Conservation (phyloP, 768 basidiomycete species). For the Termitomyces titanicus region DNA sequence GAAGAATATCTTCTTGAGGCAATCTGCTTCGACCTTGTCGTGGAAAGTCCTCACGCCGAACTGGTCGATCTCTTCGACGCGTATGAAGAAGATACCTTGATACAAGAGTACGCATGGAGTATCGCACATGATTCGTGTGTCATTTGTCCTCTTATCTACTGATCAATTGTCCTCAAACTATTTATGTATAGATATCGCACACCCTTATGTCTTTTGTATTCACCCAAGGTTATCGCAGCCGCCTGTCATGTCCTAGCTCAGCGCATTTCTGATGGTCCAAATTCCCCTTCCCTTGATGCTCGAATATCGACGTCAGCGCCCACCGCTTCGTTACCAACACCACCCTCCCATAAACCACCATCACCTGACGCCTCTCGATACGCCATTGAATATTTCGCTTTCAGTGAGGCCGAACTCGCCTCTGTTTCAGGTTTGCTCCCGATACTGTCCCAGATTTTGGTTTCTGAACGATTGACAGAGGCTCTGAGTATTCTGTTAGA, state of each 20-base stretch:
- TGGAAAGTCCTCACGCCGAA: constrained; percentile 72
- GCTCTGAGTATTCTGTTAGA: constrained; percentile 64
- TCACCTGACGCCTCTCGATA: constrained; percentile 69
- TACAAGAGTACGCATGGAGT: constrained; percentile 82
- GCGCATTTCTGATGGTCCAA: constrained; percentile 65
- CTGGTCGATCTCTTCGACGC: constrained; percentile 70
- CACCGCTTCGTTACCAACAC: constrained; percentile 75
- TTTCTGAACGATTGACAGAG: constrained; percentile 37
- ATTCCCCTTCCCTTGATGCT: constrained; percentile 70
- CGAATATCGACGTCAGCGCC: constrained; percentile 70
- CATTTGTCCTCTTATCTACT: constrained; percentile 2
- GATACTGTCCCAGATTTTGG: constrained; percentile 7
- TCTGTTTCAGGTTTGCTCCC: constrained; percentile 52
- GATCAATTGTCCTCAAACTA: constrained; percentile 6
- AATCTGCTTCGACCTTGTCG: constrained; percentile 82
- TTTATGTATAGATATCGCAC: constrained; percentile 61
- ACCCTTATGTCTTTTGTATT: constrained; percentile 69
- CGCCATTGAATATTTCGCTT: constrained; percentile 63
- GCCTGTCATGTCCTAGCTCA: constrained; percentile 80
- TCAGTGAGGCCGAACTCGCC: constrained; percentile 55
- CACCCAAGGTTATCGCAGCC: constrained; percentile 67
- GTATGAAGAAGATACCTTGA: constrained; percentile 38
- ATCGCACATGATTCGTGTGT: constrained; percentile 84
- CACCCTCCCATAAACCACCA: constrained; percentile 71
- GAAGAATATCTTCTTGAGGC: constrained; percentile 82